These are phyloP conservation scores for Acanthamoeba healyi DNA, from an alignment of 208 protist genomes.

Conservation along the genomic window DNA sequence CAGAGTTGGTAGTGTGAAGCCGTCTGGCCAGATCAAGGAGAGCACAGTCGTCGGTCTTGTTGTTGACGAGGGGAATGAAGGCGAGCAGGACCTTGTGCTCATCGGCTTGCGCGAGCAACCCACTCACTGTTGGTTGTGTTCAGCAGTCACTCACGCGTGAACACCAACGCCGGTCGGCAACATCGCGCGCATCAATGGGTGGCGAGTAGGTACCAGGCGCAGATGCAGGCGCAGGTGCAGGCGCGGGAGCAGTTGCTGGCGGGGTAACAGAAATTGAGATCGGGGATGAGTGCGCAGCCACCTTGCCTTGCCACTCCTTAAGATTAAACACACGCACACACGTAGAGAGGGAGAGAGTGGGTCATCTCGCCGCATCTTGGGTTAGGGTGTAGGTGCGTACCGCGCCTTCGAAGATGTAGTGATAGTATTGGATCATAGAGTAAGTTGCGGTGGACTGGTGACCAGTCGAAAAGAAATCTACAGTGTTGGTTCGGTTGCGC, in stretches of 20 bases:
- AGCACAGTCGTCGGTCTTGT: not conserved
- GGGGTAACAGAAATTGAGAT: too few relatives aligned
- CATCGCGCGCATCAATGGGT: too few relatives aligned
- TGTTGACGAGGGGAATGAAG: not conserved
- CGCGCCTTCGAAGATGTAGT: conserved; percentile 52
- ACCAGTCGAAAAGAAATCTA: conserved; percentile 39
- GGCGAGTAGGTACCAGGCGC: too few relatives aligned
- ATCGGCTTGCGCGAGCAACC: too few relatives aligned
- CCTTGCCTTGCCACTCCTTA: not conserved
- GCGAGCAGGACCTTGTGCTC: not conserved
- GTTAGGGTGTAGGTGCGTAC: not conserved
- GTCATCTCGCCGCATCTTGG: too few relatives aligned
- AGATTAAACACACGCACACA: too few relatives aligned
- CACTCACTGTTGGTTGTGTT: too few relatives aligned
- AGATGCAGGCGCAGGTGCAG: too few relatives aligned
- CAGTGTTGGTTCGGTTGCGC: conserved; percentile 35
- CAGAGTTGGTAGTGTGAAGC: not conserved
- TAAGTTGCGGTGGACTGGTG: conserved; percentile 1
- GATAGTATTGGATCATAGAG: conserved; percentile 29
- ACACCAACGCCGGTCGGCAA: too few relatives aligned
- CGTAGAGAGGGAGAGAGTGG: not conserved
- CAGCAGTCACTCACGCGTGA: too few relatives aligned
- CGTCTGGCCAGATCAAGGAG: not conserved
- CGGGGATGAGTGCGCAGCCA: not conserved
- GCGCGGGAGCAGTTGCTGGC: too few relatives aligned